These are phyloP conservation scores for Trichoderma afroharzianum DNA, from an alignment of 2,329 filamentous ascomycete genomes.

Conservation along the genomic window DNA sequence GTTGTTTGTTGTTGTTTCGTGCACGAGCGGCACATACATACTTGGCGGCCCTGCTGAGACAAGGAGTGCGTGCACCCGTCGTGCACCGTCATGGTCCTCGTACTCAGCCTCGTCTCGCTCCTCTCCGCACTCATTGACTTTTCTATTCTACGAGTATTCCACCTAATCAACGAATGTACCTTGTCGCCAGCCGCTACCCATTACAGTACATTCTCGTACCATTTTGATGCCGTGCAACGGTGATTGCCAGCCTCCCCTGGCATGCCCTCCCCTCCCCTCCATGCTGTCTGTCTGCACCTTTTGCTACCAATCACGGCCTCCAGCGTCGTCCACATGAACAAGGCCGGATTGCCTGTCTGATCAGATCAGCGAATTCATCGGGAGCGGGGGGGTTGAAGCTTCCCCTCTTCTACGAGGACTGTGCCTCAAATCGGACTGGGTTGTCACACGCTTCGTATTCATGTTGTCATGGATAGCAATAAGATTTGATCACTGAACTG, in stretches of 20 bases:
- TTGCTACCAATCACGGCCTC: neutral
- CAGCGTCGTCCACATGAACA: neutral
- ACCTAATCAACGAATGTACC: neutral
- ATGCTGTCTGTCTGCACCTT: neutral
- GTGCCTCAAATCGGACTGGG: neutral
- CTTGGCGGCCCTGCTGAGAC: neutral
- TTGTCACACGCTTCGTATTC: constrained; percentile 5
- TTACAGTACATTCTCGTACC: neutral
- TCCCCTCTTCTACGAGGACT: neutral
- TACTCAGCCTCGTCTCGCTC: neutral
- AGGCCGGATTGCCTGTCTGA: neutral
- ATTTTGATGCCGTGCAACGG: neutral
- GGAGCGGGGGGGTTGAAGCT: neutral
- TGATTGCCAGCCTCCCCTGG: neutral
- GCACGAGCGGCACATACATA: neutral
- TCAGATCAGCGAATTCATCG: neutral
- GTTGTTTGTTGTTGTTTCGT: neutral
- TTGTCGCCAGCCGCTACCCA: neutral
- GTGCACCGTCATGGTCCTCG: neutral
- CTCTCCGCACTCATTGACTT: neutral
- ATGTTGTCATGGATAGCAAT: neutral
- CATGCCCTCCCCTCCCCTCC: neutral
- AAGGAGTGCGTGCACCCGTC: neutral
- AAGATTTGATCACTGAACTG: neutral
- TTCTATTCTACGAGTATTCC: too few species aligned